Conservation (phyloP, 2,329 filamentous ascomycete genomes). For the Xylogone sp. region DNA sequence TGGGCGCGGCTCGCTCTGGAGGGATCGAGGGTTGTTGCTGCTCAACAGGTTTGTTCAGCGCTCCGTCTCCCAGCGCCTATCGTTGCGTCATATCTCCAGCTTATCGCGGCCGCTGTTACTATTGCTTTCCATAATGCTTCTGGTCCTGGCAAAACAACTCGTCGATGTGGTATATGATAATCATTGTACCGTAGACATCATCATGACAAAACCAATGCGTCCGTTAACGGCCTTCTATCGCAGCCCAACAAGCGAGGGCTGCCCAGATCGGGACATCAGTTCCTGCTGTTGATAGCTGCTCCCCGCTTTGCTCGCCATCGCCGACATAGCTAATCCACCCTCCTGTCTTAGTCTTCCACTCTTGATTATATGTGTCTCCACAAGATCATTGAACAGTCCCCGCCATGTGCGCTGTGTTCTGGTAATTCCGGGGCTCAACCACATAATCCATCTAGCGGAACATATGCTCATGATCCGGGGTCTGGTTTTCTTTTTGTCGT, state of each 20-base stretch:
- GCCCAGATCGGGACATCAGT: constrained; percentile 26
- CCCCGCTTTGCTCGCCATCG: constrained; percentile 16
- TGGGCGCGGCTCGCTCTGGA: background rate
- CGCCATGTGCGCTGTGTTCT: background rate
- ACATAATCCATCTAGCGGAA: background rate
- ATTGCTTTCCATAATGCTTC: background rate
- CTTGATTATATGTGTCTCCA: constrained; percentile 26
- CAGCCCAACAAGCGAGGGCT: background rate
- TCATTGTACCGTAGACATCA: background rate
- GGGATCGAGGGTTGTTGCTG: background rate
- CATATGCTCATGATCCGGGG: background rate
- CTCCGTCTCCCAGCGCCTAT: background rate
- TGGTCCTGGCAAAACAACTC: background rate
- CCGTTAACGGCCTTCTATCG: background rate
- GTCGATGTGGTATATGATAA: background rate
- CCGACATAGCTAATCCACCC: constrained; percentile 25
- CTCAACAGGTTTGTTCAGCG: background rate
- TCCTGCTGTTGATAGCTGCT: constrained; percentile 21
- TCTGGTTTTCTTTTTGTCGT: background rate
- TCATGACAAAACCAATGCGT: background rate
- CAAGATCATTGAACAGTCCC: constrained; percentile 4
- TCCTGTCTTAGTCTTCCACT: constrained; percentile 22
- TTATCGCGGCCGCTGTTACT: background rate
- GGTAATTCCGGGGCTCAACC: background rate
- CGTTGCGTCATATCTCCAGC: background rate